Percentiles rank a stretch among this genome's conserved stretches.
Conservation (phyloP, 2,329 filamentous ascomycete genomes). For the Fusarium transvaalense region DNA sequence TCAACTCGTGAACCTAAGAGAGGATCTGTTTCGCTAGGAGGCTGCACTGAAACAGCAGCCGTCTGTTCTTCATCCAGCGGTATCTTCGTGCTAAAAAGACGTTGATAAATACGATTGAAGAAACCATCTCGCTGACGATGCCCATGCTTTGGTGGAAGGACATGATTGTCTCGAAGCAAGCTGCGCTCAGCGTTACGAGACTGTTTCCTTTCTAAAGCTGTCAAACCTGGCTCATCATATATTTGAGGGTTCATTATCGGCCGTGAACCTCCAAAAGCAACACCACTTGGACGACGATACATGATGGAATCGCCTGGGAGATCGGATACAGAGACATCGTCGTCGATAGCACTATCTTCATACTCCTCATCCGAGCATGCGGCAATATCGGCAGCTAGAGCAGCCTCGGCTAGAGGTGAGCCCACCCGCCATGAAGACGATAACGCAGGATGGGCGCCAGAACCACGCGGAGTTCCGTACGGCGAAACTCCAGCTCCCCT, state of each 20-base stretch:
- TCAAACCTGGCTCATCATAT: constrained; percentile 62
- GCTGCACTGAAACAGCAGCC: constrained; percentile 52
- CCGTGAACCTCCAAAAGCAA: constrained; percentile 78
- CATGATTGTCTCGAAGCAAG: constrained; percentile 73
- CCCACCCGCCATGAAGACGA: constrained; percentile 67
- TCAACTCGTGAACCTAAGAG: constrained; percentile 55
- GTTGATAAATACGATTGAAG: constrained; percentile 59
- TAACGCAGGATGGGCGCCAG: constrained; percentile 40
- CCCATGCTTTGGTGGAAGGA: constrained; percentile 71
- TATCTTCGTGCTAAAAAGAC: constrained; percentile 69
- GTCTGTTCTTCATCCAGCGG: constrained; percentile 55
- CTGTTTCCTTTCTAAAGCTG: constrained; percentile 67
- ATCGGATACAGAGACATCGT: constrained; percentile 52
- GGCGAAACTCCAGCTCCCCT: constrained; percentile 40
- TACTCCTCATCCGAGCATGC: constrained; percentile 71
- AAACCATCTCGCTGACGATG: constrained; percentile 52
- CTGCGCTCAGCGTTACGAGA: constrained; percentile 70
- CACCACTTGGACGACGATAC: constrained; percentile 82
- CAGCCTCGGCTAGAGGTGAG: constrained; percentile 75
- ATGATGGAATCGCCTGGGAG: constrained; percentile 61
- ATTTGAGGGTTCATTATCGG: constrained; percentile 74
- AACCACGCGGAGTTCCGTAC: constrained; percentile 39
- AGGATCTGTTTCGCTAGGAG: constrained; percentile 56
- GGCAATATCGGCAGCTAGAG: constrained; percentile 75
- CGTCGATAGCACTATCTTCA: constrained; percentile 50